Base-by-base conservation (phyloP, 768 basidiomycete genomes). In the Xerocomellus intermedius region DNA sequence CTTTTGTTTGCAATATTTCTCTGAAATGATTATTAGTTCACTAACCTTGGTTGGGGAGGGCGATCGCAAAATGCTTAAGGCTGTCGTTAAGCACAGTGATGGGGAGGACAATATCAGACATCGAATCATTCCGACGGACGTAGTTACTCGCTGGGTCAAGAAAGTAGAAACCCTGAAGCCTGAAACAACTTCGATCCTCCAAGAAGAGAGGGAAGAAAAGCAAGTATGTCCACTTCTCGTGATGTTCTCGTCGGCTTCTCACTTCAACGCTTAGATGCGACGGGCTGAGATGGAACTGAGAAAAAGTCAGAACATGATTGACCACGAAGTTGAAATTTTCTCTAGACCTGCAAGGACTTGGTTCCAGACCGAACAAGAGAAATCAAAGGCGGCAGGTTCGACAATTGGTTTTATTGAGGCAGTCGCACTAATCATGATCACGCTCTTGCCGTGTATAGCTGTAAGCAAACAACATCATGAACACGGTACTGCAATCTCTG, bases 161-260 rank as follows among this genome's bases (percentile, higher is more conserved):
- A 86, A 82, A 68, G 73, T 98, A 17, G 83, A 84, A 21, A 77
- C 69, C 19, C 62, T 97, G 58, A 92, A 89, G 65, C 74, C 76
- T 22, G 95, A 98, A 61, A 84, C 98, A 38, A 70, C 82, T 16
- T 90, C 78, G 43, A 84, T 98, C 33, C 72, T 98, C 52, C 79
- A 81, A 58, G 97, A 98, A 69, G 97, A 99, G 74, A 89, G 89
- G 70, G 94, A 96, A 74, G 95, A 98, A 74, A 98, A 94, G 74
- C 82, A 89, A 68, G 91, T 91, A 56, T 49, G 73, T 65, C 42
- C 8, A 46, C n/a, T 48, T 46, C 52, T 37, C n/a, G 32, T 49
- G 16, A n/a, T 41, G n/a, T 35, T 36, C 26, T 26, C 1, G 37
- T 56, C 42, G 2, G 22, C 50, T 53, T 48, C 56, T 66, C 41